Base-by-base conservation (phyloP, 805 yeast genomes). In the Pichia cabralensis region DNA sequence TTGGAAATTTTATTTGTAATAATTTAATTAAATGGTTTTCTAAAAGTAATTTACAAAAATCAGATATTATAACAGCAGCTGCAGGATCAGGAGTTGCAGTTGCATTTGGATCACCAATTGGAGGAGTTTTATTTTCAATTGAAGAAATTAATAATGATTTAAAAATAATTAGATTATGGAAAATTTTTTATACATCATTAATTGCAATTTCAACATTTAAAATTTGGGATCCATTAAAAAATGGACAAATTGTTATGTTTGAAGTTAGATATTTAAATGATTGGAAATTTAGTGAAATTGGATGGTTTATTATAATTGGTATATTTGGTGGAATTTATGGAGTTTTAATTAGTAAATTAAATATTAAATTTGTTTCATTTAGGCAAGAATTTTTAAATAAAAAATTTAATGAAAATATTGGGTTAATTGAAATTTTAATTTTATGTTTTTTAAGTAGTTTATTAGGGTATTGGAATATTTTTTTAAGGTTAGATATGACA, bases 1-100 rank as follows among this genome's bases (percentile, higher is more conserved):
- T 81, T n/a, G 98, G 96, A 0, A 76, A 77, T 47, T 69, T 76
- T n/a, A 61, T 85, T 10, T 76, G 92, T 1, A 67, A 68, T 25
- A 52, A 74, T 28, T 65, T 79, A 37, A 26, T 39, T 6, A 49
- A 50, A 16, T 54, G 56, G 39, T 71, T 68, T 44, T 54, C 60
- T n/a, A 57, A 56, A 33, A 64, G 71, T 15, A 69, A 72, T 9
- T 53, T 65, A 5, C 67, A 50, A 31, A 41, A 49, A 24, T 47
- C 75, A 19, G 88, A 81, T 42, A 72, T 80, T 34, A 60, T 92
- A 34, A 76, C 89, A 1, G 96, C 98, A 0, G 80, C 95, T 4
- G 72, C 96, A 8, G 97, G 96, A 3, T 95, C 98, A 1, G 99
- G 99, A 34, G 97, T 92, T 8, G 97, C 97, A 0, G 97, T 92